Percentiles rank a stretch among this genome's conserved stretches.
Evolutionary conservation across 768 basidiomycete genomes (phyloP).

Genomic region (Suillus discolor): DNA sequence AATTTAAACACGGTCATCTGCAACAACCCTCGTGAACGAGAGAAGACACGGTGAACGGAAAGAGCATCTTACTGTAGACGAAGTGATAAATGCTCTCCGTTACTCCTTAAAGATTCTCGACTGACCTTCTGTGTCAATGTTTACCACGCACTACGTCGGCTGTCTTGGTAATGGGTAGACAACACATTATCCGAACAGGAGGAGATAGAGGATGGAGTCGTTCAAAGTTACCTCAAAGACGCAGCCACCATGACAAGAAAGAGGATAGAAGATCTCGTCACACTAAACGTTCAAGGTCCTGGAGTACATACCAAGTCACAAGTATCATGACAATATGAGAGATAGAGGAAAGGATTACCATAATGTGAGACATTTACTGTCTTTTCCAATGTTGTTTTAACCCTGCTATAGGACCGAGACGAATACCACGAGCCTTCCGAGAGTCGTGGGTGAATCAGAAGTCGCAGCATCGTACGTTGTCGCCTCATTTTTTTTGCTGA

Average conservation of each 20-base stretch:
- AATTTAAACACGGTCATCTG: neutral
- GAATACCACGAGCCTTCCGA: conserved; percentile 7
- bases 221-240: conserved; percentile 28
- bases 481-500: neutral
- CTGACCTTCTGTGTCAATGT: conserved; percentile 26
- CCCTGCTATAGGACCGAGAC: conserved; percentile 13
- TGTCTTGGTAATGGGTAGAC: conserved; percentile 23
- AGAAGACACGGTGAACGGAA: conserved; percentile 10
- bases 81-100: conserved; percentile 26
- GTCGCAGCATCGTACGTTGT: conserved; percentile 33
- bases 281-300: conserved; percentile 26
- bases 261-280: conserved; percentile 12
- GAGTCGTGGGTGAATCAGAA: conserved; percentile 16
- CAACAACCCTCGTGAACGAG: conserved; percentile 19
- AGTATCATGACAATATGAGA: conserved; percentile 1
- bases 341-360: conserved; percentile 11
- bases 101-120: conserved; percentile 8
- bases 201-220: conserved; percentile 23
- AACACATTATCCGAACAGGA: conserved; percentile 15
- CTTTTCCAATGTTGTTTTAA: neutral
- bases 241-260: conserved; percentile 14
- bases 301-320: conserved; percentile 17
- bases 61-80: conserved; percentile 14
- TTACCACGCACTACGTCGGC: conserved; percentile 20
- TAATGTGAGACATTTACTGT: neutral